Percentiles rank a stretch among this genome's conserved stretches.
These are phyloP conservation scores for Chlorella variabilis DNA, from an alignment of 163 green algal species.

Conservation along the genomic window DNA sequence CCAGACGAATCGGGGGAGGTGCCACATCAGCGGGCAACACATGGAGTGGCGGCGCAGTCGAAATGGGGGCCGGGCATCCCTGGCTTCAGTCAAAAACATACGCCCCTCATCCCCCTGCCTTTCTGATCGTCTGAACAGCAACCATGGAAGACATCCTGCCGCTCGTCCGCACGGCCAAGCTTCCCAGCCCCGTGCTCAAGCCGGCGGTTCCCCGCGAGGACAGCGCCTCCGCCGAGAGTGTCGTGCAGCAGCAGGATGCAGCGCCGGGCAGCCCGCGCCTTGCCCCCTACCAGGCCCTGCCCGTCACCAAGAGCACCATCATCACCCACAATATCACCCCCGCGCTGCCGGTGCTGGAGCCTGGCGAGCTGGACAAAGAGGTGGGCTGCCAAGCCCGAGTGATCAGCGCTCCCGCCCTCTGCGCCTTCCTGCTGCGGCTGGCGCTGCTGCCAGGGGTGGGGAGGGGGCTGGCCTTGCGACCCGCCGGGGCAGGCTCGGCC, in stretches of 20 bases:
- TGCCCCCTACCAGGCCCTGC: slow-evolving; percentile 86
- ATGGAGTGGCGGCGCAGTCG: no score
- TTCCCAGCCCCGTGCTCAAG: slow-evolving; percentile 10
- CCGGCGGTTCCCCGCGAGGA: neutral
- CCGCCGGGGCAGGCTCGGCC: no score
- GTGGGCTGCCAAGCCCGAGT: no score
- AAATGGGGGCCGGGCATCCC: no score
- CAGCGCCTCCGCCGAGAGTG: neutral
- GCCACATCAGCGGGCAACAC: no score
- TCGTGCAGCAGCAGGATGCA: neutral
- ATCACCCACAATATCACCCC: slow-evolving; percentile 75
- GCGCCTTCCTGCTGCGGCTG: neutral
- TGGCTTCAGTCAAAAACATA: no score
- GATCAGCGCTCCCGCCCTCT: no score
- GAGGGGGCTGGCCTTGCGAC: no score
- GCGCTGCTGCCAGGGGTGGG: no score
- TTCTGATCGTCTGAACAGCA: no score
- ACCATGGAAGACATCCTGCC: slow-evolving; percentile 31
- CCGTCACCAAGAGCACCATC: slow-evolving; percentile 64
- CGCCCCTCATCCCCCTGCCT: no score
- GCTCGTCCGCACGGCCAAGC: neutral
- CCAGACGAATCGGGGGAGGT: no score
- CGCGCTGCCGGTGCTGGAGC: slow-evolving; percentile 67
- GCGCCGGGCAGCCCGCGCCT: slow-evolving; percentile 28
- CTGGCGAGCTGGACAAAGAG: slow-evolving; percentile 41